A percentile compares a stretch with the other conserved stretches of the same genome.
Conservation (phyloP, 2,329 filamentous ascomycete genomes). For the Fusarium caatingaense region DNA sequence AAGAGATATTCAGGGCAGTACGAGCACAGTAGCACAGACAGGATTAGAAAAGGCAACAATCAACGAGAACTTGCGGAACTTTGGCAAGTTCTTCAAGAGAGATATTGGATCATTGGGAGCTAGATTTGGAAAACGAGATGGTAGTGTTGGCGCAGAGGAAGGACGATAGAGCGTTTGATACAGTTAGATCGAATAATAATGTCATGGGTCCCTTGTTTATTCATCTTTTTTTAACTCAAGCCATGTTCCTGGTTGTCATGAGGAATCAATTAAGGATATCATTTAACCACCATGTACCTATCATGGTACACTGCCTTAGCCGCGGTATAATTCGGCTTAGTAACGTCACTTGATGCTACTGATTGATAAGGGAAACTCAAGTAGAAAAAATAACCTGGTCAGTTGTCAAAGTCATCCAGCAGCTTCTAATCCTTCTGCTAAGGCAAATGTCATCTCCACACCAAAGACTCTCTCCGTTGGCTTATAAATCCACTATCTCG, state of each 20-base stretch:
- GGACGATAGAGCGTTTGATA: constrained; percentile 27
- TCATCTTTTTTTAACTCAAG: neutral
- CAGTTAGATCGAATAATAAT: constrained; percentile 1
- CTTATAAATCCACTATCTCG: constrained; percentile 23
- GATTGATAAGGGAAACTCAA: constrained; percentile 34
- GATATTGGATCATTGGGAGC: constrained; percentile 83
- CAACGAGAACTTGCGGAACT: constrained; percentile 93
- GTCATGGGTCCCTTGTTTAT: constrained; percentile 6
- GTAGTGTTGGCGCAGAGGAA: constrained; percentile 51
- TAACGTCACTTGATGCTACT: constrained; percentile 5
- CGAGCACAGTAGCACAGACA: constrained; percentile 51
- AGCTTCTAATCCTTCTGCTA: constrained; percentile 16
- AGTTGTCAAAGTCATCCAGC: constrained; percentile 11
- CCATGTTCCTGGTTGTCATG: constrained; percentile 28
- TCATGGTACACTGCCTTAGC: neutral
- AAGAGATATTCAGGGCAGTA: constrained; percentile 75
- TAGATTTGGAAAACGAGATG: constrained; percentile 74
- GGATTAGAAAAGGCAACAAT: constrained; percentile 74
- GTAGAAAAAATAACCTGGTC: constrained; percentile 1
- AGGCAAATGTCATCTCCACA: constrained; percentile 10
- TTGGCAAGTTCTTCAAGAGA: constrained; percentile 94
- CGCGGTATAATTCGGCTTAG: constrained; percentile 10
- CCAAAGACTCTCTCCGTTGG: neutral
- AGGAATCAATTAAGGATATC: constrained; percentile 34
- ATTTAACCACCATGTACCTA: neutral